Base-by-base conservation (phyloP, 176 grass and related monocot species). In the Zizania latifolia region DNA sequence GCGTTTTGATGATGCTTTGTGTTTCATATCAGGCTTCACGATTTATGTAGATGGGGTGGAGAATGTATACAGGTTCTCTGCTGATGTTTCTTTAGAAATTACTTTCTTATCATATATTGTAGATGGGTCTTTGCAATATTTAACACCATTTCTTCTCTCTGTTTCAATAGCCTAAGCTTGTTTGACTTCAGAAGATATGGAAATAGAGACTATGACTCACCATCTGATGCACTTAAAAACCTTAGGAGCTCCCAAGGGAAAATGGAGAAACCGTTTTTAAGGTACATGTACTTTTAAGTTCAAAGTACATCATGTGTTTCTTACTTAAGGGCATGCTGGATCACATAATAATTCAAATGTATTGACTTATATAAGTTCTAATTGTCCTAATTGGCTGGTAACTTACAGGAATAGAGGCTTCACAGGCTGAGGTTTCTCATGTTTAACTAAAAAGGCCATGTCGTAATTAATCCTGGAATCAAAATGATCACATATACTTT, bases 211-310 rank as follows among this genome's bases (percentile, higher is more conserved):
- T 91, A 91, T 85, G 94, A 79, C 44, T 93, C 94, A 2, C 90
- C 94, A 50, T 93, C 68, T 80, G 72, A 87, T 83, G 83, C 81
- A 30, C 71, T 72, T 38, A 89, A 86, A 89, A 78, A 58, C 8
- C 77, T 87, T 71, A 83, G 90, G 72, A 97, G 94, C 67, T 93
- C 94, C 58, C 94, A 97, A 86, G 94, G 94, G 28, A 97, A 97
- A 86, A 85, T 91, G 86, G 94, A 97, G 78, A 97, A 97, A 85
- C 93, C n/a, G n/a, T n/a, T n/a, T n/a, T n/a, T n/a, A n/a, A n/a
- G n/a, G n/a, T n/a, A n/a, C n/a, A n/a, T n/a, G 1, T 65, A 54
- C 27, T 65, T 24, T 45, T 23, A 8, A 23, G 12, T 54, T 75
- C 53, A 40, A 68, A 62, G 15, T 43, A 54, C 22, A 75, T 14